phyloP scores from a whole-genome alignment of 1,284 basidiomycete genomes.

The Amylostereum areolatum region DNA sequence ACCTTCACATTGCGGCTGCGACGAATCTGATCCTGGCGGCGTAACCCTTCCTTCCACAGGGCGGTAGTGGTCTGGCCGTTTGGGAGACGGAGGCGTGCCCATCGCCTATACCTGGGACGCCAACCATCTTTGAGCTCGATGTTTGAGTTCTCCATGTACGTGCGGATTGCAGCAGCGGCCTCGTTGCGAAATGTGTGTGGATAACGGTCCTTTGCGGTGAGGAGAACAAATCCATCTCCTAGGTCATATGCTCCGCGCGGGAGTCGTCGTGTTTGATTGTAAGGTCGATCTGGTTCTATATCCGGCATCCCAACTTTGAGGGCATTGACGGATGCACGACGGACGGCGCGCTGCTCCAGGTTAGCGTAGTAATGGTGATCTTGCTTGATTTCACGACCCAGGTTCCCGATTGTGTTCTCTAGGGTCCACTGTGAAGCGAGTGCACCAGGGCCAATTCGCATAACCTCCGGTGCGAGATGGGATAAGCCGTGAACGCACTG shows the following conservation, averaged over 20 bases:
- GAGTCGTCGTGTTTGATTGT: not conserved
- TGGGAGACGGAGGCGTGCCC: not conserved
- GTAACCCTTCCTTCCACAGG: not conserved
- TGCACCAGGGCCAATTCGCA: constrained; percentile 19
- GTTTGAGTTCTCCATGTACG: too few species aligned
- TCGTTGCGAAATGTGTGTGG: too few species aligned
- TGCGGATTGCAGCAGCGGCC: too few species aligned
- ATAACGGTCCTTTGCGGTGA: not conserved
- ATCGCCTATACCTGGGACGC: not conserved
- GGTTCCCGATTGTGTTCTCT: constrained; percentile 29
- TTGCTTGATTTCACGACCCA: constrained; percentile 25
- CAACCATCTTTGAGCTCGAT: too few species aligned
- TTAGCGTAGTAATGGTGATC: constrained; percentile 26
- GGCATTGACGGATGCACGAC: constrained; percentile 22
- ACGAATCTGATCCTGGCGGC: not conserved
- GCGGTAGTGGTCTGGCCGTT: not conserved
- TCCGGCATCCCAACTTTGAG: constrained; percentile 21
- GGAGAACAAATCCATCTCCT: not conserved
- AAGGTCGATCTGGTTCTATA: not conserved
- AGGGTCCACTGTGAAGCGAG: constrained; percentile 26
- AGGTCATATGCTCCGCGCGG: not conserved
- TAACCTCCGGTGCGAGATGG: constrained; percentile 23
- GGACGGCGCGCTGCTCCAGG: constrained; percentile 20
- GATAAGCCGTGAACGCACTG: constrained; percentile 24
- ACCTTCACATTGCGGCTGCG: not conserved